Conservation (phyloP, 1,284 basidiomycete genomes). For the Fomitopsis schrenkii region DNA sequence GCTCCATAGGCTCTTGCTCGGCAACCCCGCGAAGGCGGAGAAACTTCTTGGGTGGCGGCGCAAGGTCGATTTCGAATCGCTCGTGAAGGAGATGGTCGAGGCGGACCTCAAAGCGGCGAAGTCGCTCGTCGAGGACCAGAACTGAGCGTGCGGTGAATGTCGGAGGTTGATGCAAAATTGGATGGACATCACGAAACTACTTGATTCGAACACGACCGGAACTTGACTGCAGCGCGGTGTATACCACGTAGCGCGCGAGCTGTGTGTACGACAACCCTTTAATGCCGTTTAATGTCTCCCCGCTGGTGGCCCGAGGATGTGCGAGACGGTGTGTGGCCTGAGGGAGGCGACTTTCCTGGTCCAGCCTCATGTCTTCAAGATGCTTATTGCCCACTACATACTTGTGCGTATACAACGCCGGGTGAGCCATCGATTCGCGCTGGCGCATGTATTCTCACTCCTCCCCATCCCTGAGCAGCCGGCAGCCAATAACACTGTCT, state of each 20-base stretch:
- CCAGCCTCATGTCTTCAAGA: no score
- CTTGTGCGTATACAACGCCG: no score
- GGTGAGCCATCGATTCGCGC: no score
- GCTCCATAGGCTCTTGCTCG: constrained; percentile 63
- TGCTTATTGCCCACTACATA: no score
- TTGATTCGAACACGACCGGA: no score
- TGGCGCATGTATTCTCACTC: no score
- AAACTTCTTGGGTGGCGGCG: constrained; percentile 83
- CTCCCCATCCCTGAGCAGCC: no score
- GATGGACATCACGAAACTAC: no score
- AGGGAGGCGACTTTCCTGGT: no score
- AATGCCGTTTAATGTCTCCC: background rate
- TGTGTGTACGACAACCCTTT: background rate
- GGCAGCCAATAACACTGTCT: no score
- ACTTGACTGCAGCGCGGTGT: background rate
- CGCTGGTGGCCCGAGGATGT: background rate
- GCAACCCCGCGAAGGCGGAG: constrained; percentile 84
- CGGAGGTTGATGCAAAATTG: no score
- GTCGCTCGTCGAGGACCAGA: constrained; percentile 77
- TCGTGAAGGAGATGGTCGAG: constrained; percentile 87
- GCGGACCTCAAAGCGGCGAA: constrained; percentile 69
- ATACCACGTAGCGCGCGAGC: background rate
- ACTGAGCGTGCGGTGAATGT: constrained; percentile 34
- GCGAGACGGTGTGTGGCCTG: background rate
- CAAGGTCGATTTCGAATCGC: constrained; percentile 70